phyloP scores from a whole-genome alignment of 352 stramenopile genomes.

The Pythium plurisporium region DNA sequence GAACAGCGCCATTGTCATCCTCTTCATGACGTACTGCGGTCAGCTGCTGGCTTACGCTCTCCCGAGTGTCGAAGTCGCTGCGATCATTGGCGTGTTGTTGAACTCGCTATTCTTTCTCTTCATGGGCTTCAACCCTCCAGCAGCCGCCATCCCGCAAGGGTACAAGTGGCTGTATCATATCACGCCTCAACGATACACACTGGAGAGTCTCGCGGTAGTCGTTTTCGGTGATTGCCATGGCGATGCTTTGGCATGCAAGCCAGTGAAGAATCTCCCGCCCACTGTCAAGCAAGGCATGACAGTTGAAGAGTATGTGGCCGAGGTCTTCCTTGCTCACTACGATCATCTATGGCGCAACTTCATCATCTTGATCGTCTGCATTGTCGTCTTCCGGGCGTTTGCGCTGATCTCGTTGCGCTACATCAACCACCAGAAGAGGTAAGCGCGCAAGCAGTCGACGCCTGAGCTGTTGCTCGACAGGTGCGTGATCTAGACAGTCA shows the following conservation, averaged over 20 bases:
- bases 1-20: constrained; percentile 45
- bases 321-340: constrained; percentile 24
- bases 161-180: constrained; percentile 20
- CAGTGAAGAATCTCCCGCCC: constrained; percentile 7
- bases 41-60: constrained; percentile 56
- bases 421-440: too few species aligned
- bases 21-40: constrained; percentile 49
- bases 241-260: constrained; percentile 23
- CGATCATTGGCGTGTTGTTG: constrained; percentile 22
- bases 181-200: too few species aligned
- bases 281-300: background rate
- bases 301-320: constrained; percentile 36
- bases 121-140: constrained; percentile 29
- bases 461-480: too few species aligned
- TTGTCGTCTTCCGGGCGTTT: constrained; percentile 6
- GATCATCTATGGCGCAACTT: constrained; percentile 15
- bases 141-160: background rate
- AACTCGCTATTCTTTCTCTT: constrained; percentile 40
- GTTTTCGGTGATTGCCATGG: too few species aligned
- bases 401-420: too few species aligned
- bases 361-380: constrained; percentile 9
- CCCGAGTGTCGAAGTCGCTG: constrained; percentile 29
- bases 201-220: too few species aligned
- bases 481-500: too few species aligned
- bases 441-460: too few species aligned